Conservation (phyloP, 805 yeast genomes). For the Lipomyces spencermartinsiae region DNA sequence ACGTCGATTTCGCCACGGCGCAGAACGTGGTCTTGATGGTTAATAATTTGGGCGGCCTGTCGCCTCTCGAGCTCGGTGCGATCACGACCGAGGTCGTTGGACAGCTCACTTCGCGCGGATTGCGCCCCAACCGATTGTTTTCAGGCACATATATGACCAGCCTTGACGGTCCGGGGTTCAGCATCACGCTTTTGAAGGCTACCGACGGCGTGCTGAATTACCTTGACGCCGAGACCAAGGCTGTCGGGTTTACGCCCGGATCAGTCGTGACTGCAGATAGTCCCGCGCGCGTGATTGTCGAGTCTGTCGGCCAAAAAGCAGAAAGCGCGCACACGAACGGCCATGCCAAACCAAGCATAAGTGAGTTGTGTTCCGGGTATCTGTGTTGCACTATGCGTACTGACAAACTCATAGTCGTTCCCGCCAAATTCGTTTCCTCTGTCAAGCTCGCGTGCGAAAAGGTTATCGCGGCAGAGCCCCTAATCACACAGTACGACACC, state of each 20-base stretch:
- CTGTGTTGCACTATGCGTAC: not conserved
- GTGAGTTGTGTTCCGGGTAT: conserved; percentile 12
- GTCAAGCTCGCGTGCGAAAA: conserved; percentile 58
- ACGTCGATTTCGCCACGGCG: conserved; percentile 65
- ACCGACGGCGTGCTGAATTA: conserved; percentile 61
- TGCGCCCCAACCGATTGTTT: conserved; percentile 70
- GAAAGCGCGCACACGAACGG: conserved; percentile 42
- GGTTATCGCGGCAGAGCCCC: conserved; percentile 73
- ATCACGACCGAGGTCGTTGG: conserved; percentile 59
- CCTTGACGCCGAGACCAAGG: conserved; percentile 75
- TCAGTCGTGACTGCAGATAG: conserved; percentile 39
- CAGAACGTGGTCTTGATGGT: conserved; percentile 76
- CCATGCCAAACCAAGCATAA: conserved; percentile 19
- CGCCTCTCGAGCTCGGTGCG: conserved; percentile 76
- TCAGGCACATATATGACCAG: conserved; percentile 88
- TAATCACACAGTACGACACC: conserved; percentile 83
- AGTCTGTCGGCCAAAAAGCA: conserved; percentile 32
- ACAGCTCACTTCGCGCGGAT: conserved; percentile 42
- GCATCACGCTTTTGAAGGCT: conserved; percentile 78
- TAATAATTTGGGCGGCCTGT: conserved; percentile 90
- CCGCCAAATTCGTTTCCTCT: conserved; percentile 45
- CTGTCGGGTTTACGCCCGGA: conserved; percentile 77
- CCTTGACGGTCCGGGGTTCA: conserved; percentile 89
- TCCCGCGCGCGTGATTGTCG: conserved; percentile 35
- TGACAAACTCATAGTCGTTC: conserved; percentile 39